phyloP scores from a whole-genome alignment of 768 basidiomycete species.

The Vararia minispora region DNA sequence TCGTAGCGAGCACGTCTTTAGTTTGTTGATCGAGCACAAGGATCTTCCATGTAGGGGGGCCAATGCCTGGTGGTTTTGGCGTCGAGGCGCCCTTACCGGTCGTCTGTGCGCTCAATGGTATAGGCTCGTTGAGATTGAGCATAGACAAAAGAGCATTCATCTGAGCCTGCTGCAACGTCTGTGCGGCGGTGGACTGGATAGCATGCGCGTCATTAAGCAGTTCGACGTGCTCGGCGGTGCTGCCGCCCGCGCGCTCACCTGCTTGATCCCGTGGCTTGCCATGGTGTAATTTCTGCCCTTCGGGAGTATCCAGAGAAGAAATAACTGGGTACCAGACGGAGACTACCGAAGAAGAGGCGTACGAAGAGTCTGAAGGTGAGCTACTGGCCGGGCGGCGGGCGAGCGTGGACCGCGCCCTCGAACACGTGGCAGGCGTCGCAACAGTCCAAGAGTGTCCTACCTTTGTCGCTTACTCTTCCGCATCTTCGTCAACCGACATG shows the following conservation, averaged over 20 bases:
- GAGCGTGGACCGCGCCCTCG: too few species aligned
- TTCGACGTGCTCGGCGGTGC: neutral
- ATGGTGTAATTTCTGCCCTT: conserved; percentile 18
- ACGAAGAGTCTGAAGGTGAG: neutral
- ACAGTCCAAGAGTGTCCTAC: too few species aligned
- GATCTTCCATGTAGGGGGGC: conserved; percentile 92
- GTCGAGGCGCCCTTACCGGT: conserved; percentile 27
- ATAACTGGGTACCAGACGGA: too few species aligned
- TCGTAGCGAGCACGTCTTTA: conserved; percentile 93
- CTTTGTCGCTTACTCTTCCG: too few species aligned
- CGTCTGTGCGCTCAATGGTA: conserved; percentile 23
- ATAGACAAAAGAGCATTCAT: conserved; percentile 75
- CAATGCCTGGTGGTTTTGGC: conserved; percentile 40
- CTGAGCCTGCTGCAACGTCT: conserved; percentile 82
- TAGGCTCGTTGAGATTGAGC: conserved; percentile 71
- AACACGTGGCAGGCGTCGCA: too few species aligned
- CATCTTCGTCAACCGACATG: too few species aligned
- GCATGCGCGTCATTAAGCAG: neutral
- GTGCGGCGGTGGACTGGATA: conserved; percentile 26
- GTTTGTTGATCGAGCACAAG: conserved; percentile 90
- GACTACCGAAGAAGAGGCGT: too few species aligned
- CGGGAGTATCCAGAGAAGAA: too few species aligned
- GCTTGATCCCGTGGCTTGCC: conserved; percentile 35
- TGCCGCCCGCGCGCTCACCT: conserved; percentile 21
- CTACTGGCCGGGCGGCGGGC: neutral